Evolutionary conservation across 257 asterid species (phyloP), one percentile per base, ranked within the genome.

Genomic region (Agastache rugosa): DNA sequence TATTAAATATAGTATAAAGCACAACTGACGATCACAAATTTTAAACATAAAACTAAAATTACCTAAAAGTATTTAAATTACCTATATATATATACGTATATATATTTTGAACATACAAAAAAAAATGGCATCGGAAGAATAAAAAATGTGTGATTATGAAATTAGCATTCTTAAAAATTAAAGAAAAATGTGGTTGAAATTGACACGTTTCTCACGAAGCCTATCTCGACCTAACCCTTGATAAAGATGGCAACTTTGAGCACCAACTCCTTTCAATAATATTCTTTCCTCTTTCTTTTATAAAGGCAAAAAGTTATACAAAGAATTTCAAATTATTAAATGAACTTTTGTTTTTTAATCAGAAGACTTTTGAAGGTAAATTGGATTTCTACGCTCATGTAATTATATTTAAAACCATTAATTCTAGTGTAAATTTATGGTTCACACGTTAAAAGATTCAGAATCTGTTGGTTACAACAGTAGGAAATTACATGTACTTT

Each of bases 151-250:
- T 4, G 0, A 29, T 29, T 35, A 8, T 5, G 41, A 37, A 37
- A 48, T 48, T 48, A 5, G 20, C 55, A 48, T 15, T 48, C 55
- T 15, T 16, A 42, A 48, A 1, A 48, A 0, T 5, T 15, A 16
- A 16, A 48, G 2, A n/a, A 50, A 50, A n/a, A n/a, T 11, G 56
- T 19, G 1, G 37, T 59, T 75, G 41, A 79, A 54, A 62, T 58
- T 55, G 80, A 79, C 74, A 75, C 47, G 83, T 79, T 70, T 70
- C 56, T 55, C 19, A 14, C 47, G 34, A 69, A 63, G 71, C 71
- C 60, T 50, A 63, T 55, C 62, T 69, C 67, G 74, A 64, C 80
- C 78, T 55, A 69, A 75, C 80, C 35, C 45, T 64, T 64, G 27
- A 69, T 31, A 50, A 50, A 50, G 77, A 59, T 55, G 45, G 16